phyloP scores from a whole-genome alignment of 1,284 basidiomycete genomes.

The Trichosporon inkin region DNA sequence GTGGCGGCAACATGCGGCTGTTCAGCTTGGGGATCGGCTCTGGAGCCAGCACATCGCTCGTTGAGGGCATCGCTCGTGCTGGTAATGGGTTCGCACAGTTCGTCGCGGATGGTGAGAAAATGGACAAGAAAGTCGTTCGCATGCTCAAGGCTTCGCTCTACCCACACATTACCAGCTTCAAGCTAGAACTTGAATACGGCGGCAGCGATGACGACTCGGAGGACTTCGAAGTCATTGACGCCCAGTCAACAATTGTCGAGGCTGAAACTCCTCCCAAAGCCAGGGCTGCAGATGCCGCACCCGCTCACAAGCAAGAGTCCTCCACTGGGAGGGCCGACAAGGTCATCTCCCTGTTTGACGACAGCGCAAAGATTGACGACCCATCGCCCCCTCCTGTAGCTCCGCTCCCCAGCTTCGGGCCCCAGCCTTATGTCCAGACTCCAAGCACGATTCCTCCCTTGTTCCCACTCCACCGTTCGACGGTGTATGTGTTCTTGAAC shows the following conservation, averaged over 20 bases:
- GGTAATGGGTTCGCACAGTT: slow-evolving; percentile 19
- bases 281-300: background rate
- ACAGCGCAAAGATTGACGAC: background rate
- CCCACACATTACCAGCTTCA: slow-evolving; percentile 19
- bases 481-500: slow-evolving; percentile 56
- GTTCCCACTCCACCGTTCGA: slow-evolving; percentile 25
- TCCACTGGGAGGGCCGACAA: background rate
- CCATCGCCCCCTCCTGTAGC: background rate
- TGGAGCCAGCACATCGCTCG: slow-evolving; percentile 15
- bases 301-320: background rate
- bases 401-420: slow-evolving; percentile 50
- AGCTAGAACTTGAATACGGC: slow-evolving; percentile 17
- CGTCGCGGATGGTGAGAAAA: slow-evolving; percentile 12
- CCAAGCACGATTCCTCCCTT: slow-evolving; percentile 15
- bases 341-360: slow-evolving; percentile 32
- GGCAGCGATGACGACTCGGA: slow-evolving; percentile 4
- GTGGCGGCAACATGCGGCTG: slow-evolving; percentile 24
- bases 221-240: slow-evolving; percentile 24
- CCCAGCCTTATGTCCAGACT: slow-evolving; percentile 50
- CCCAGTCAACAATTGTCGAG: background rate
- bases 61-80: slow-evolving; percentile 19
- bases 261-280: background rate
- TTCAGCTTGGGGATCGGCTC: slow-evolving; percentile 33
- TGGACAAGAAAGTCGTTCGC: slow-evolving; percentile 25
- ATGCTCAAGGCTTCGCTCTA: slow-evolving; percentile 19